Evolutionary conservation across 148 eudicot species (phyloP).

Genomic region (Camellia granthamiana): DNA sequence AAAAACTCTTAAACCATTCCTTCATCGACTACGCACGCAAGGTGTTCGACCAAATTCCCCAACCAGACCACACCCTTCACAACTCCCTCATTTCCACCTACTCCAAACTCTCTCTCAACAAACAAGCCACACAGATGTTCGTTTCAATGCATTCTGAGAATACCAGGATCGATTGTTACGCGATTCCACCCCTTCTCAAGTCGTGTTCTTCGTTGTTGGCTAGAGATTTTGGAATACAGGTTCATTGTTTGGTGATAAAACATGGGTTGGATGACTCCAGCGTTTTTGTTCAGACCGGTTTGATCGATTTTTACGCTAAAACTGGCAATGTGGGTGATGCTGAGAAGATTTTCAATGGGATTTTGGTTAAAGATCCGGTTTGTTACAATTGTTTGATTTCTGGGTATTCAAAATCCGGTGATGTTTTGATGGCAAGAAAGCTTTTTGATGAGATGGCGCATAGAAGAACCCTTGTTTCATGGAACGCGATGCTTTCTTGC

Average conservation of each 20-base stretch:
- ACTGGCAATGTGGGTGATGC: slow-evolving; percentile 44
- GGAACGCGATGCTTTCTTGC: slow-evolving; percentile 58
- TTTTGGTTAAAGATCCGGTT: slow-evolving; percentile 39
- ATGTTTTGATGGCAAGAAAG: slow-evolving; percentile 37
- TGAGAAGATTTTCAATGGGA: slow-evolving; percentile 45
- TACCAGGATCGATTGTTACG: slow-evolving; percentile 28
- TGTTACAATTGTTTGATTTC: slow-evolving; percentile 50
- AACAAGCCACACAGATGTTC: slow-evolving; percentile 40
- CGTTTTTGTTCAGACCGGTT: slow-evolving; percentile 45
- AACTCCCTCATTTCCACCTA: slow-evolving; percentile 40
- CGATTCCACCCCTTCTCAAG: slow-evolving; percentile 43
- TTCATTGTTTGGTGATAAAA: slow-evolving; percentile 44
- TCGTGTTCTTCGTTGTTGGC: slow-evolving; percentile 48
- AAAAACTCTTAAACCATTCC: slow-evolving; percentile 19
- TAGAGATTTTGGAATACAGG: slow-evolving; percentile 45
- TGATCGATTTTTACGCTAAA: slow-evolving; percentile 58
- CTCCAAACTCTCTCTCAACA: slow-evolving; percentile 25
- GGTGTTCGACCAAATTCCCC: slow-evolving; percentile 50
- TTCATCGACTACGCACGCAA: slow-evolving; percentile 36
- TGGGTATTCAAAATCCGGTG: slow-evolving; percentile 42
- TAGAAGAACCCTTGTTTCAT: slow-evolving; percentile 49
- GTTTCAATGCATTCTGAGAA: slow-evolving; percentile 36
- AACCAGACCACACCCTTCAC: slow-evolving; percentile 37
- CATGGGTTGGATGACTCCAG: slow-evolving; percentile 39
- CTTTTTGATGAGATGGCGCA: slow-evolving; percentile 58